A percentile compares a stretch with the other conserved stretches of the same genome.
phyloP scores from a whole-genome alignment of 163 green algal genomes.

The Scenedesmus sp. region DNA sequence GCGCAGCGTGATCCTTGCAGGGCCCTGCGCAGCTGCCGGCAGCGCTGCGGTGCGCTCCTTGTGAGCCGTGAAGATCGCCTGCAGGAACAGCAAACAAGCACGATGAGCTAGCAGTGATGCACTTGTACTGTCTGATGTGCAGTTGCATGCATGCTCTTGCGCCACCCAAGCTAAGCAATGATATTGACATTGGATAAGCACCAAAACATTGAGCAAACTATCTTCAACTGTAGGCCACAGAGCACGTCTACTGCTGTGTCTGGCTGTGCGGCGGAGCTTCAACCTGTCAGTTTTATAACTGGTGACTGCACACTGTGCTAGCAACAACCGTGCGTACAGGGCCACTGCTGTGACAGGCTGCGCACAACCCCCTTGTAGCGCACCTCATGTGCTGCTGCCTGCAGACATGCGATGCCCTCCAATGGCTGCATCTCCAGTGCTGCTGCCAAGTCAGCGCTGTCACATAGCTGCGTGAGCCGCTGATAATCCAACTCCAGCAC shows the following conservation, averaged over 20 bases:
- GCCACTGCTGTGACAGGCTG: neutral
- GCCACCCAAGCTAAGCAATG: too few relatives aligned
- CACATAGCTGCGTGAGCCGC: conserved; percentile 40
- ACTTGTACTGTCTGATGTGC: neutral
- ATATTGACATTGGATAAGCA: neutral
- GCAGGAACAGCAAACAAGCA: neutral
- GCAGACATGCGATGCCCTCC: conserved; percentile 77
- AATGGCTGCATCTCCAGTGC: conserved; percentile 75
- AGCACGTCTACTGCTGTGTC: neutral
- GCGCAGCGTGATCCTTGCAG: conserved; percentile 52
- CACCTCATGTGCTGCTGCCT: conserved; percentile 74
- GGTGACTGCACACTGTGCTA: neutral
- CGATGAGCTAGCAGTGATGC: neutral
- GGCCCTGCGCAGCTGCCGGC: neutral
- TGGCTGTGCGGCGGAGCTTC: too few relatives aligned
- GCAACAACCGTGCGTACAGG: neutral
- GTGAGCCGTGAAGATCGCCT: conserved; percentile 53
- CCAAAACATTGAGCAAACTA: neutral
- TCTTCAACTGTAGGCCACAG: neutral
- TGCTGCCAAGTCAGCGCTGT: conserved; percentile 63
- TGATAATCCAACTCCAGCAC: conserved; percentile 60
- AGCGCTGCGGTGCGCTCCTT: conserved; percentile 23
- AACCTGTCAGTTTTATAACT: neutral
- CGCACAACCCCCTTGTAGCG: neutral
- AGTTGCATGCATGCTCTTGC: neutral